Conservation (phyloP, 1,284 basidiomycete species). For the Garcileccinum viscosum region DNA sequence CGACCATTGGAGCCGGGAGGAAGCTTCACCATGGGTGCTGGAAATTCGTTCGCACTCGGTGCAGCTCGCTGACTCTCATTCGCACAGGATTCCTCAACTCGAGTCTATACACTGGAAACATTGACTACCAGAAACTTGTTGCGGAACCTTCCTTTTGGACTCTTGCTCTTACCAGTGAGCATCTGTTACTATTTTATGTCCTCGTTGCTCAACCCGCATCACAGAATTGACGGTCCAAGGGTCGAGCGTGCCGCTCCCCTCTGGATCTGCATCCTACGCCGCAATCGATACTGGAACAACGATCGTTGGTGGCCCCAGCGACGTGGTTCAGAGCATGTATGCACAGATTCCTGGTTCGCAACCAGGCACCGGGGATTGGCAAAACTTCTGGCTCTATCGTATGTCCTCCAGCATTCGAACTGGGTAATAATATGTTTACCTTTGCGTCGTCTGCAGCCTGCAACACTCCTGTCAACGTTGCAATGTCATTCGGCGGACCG, state of each 20-base stretch:
- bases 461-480: slow-evolving; percentile 65
- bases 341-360: slow-evolving; percentile 73
- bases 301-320: slow-evolving; percentile 81
- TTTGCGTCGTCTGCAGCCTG: slow-evolving; percentile 61
- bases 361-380: slow-evolving; percentile 64
- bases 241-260: slow-evolving; percentile 53
- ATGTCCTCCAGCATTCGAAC: slow-evolving; percentile 29
- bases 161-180: slow-evolving; percentile 58
- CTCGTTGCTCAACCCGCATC: background rate
- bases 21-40: slow-evolving; percentile 74
- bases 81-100: slow-evolving; percentile 64
- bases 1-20: slow-evolving; percentile 74
- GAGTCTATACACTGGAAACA: slow-evolving; percentile 76
- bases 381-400: slow-evolving; percentile 83
- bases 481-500: slow-evolving; percentile 77
- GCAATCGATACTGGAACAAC: slow-evolving; percentile 91
- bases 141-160: slow-evolving; percentile 65
- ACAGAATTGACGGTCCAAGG: slow-evolving; percentile 66
- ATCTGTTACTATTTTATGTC: background rate
- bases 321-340: slow-evolving; percentile 70
- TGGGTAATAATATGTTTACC: background rate
- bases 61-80: slow-evolving; percentile 3
- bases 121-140: slow-evolving; percentile 77
- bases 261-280: slow-evolving; percentile 56
- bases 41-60: slow-evolving; percentile 10